Conservation (phyloP, 2,329 filamentous ascomycete species). For the Penicillium sp. region DNA sequence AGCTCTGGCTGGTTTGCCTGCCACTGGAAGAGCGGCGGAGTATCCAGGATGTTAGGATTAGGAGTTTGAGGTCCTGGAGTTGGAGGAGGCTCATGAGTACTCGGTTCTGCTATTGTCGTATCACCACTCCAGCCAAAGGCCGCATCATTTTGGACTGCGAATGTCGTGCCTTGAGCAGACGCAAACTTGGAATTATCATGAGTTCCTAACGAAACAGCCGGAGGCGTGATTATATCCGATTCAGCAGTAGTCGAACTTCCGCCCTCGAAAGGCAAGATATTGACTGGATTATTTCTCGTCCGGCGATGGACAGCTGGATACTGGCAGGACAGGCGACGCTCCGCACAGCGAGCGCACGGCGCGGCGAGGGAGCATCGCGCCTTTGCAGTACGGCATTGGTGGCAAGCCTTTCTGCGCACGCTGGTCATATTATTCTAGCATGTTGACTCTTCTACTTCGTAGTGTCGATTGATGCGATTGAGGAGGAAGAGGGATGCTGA, state of each 20-base stretch:
- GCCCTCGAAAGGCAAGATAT: not conserved
- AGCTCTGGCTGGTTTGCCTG: not conserved
- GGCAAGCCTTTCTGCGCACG: slow-evolving; percentile 10
- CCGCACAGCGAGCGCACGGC: slow-evolving; percentile 6
- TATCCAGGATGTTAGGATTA: not conserved
- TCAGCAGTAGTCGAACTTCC: too few species aligned
- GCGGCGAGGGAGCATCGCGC: slow-evolving; percentile 5
- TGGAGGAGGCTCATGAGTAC: not conserved
- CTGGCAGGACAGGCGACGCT: slow-evolving; percentile 1
- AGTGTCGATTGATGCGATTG: too few species aligned
- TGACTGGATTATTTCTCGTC: not conserved
- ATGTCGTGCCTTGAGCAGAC: too few species aligned
- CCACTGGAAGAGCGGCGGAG: not conserved
- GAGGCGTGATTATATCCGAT: too few species aligned
- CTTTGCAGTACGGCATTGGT: slow-evolving; percentile 8
- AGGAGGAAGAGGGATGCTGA: too few species aligned
- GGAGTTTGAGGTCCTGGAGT: not conserved
- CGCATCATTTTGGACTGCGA: too few species aligned
- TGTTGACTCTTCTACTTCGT: too few species aligned
- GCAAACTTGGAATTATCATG: too few species aligned
- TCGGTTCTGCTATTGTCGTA: not conserved
- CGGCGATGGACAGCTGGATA: not conserved
- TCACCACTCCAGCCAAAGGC: too few species aligned
- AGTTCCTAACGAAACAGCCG: too few species aligned
- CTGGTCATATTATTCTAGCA: not conserved